Conservation (phyloP, 2,329 filamentous ascomycete species). For the Alternaria triticina region DNA sequence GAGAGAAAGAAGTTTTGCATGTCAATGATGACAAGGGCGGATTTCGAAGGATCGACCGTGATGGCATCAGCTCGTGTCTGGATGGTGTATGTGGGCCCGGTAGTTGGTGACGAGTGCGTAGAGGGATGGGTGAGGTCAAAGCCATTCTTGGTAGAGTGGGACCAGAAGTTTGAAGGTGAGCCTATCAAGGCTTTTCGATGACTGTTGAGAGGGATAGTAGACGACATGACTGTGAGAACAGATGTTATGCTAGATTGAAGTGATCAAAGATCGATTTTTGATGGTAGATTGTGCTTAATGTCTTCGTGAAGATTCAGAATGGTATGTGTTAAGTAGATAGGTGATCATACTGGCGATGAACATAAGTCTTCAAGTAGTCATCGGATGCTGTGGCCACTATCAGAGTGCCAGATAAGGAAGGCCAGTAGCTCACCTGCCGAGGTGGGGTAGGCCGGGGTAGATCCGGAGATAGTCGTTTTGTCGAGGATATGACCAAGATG, state of each 20-base stretch:
- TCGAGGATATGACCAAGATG: conserved; percentile 6
- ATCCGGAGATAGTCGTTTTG: conserved; percentile 17
- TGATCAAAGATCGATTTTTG: not conserved
- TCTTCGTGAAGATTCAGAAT: not conserved
- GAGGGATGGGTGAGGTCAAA: conserved; percentile 56
- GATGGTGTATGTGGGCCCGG: conserved; percentile 21
- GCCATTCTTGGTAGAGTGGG: conserved; percentile 50
- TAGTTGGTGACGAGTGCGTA: conserved; percentile 30
- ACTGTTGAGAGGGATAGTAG: not conserved
- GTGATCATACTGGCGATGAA: not conserved
- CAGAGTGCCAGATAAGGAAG: conserved; percentile 20
- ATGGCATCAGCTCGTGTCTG: conserved; percentile 36
- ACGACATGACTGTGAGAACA: conserved; percentile 2
- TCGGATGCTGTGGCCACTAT: conserved; percentile 3
- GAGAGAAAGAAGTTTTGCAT: conserved; percentile 55
- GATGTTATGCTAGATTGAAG: not conserved
- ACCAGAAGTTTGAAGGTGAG: conserved; percentile 53
- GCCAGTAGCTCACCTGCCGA: conserved; percentile 10
- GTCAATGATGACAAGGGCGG: conserved; percentile 51
- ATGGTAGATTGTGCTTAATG: not conserved
- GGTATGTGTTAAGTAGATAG: not conserved
- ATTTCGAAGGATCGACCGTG: conserved; percentile 44
- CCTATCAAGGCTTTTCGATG: conserved; percentile 51
- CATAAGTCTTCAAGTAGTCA: not conserved
- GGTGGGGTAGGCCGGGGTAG: conserved; percentile 23